These are phyloP conservation scores for Lenwebbia sp. DNA, from an alignment of 345 rosid species.

Conservation along the genomic window DNA sequence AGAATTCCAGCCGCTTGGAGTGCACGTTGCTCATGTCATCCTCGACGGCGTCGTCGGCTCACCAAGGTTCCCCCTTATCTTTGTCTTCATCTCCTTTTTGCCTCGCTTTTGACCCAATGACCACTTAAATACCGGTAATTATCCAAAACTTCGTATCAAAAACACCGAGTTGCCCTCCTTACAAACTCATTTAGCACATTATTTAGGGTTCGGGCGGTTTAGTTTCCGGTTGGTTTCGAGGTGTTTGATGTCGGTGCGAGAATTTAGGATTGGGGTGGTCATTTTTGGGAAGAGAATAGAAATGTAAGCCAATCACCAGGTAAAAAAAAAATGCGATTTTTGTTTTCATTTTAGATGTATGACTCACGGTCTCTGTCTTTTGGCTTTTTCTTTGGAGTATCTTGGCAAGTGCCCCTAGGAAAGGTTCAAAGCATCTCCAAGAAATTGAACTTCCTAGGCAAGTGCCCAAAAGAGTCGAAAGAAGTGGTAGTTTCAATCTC, in stretches of 20 bases:
- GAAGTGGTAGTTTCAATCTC: neutral
- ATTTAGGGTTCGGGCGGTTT: neutral
- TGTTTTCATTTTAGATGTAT: too few species aligned
- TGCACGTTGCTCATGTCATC: conserved; percentile 85
- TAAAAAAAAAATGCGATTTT: too few species aligned
- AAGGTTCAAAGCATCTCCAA: neutral
- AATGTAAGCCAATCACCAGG: too few species aligned
- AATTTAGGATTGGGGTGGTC: neutral
- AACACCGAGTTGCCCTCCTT: neutral
- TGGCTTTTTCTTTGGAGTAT: neutral
- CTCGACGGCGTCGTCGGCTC: conserved; percentile 76
- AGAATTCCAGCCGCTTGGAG: conserved; percentile 70
- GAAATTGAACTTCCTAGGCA: neutral
- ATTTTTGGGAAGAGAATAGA: neutral
- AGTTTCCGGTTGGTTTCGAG: neutral
- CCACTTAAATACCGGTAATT: too few species aligned
- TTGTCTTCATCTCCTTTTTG: neutral
- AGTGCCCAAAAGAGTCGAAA: neutral
- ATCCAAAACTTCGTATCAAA: too few species aligned
- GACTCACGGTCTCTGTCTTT: neutral
- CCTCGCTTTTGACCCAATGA: neutral
- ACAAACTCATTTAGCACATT: neutral
- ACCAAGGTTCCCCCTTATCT: conserved; percentile 30
- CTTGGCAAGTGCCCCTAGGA: neutral
- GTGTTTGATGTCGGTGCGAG: neutral